These are phyloP conservation scores for Aspergillus clavatus DNA, from an alignment of 2,329 filamentous ascomycete species.

Conservation along the genomic window DNA sequence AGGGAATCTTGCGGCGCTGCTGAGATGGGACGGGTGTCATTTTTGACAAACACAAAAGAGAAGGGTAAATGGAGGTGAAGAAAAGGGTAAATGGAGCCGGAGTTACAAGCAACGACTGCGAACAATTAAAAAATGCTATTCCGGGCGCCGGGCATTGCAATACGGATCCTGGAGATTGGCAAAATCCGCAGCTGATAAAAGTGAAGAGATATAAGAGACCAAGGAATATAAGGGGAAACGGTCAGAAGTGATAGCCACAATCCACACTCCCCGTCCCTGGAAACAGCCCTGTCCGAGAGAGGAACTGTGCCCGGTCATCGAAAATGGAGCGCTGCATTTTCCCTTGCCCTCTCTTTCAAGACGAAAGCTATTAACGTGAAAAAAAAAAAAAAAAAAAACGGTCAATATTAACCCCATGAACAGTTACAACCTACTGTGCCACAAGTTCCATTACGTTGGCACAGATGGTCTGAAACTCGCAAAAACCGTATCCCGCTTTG, in stretches of 20 bases:
- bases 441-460: constrained; percentile 34
- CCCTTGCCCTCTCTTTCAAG: constrained; percentile 22
- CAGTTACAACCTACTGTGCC: constrained; percentile 31
- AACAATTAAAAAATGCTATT: constrained; percentile 33
- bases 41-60: constrained; percentile 19
- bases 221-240: constrained; percentile 15
- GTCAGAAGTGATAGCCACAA: constrained; percentile 14
- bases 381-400: constrained; percentile 35
- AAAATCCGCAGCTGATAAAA: constrained; percentile 17
- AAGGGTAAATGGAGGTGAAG: constrained; percentile 14
- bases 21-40: constrained; percentile 31
- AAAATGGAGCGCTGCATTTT: constrained; percentile 29
- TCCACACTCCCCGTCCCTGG: constrained; percentile 12
- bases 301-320: constrained; percentile 21
- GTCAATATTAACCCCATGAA: constrained; percentile 39
- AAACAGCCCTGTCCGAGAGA: constrained; percentile 9
- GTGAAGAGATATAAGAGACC: constrained; percentile 17
- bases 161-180: constrained; percentile 13
- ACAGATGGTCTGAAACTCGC: constrained; percentile 31
- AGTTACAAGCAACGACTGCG: constrained; percentile 23
- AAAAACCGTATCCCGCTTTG: constrained; percentile 26
- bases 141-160: constrained; percentile 25
- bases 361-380: constrained; percentile 40
- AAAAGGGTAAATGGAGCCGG: constrained; percentile 23
- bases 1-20: constrained; percentile 41